phyloP scores from a whole-genome alignment of 2,329 filamentous ascomycete genomes.

The Neocatenulostroma microsporum region DNA sequence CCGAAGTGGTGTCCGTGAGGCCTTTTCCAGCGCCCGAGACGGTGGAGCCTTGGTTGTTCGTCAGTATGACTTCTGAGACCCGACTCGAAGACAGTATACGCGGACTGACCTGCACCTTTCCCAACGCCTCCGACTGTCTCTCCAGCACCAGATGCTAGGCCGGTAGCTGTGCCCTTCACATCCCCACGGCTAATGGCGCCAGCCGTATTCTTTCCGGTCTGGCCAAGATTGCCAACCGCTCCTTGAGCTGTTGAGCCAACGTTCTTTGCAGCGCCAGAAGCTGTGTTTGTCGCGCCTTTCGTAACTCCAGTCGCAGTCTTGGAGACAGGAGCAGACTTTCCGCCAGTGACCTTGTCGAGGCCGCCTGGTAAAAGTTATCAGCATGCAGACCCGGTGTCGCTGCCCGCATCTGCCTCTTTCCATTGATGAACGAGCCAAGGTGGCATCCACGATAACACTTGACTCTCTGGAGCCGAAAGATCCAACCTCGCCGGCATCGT shows the following conservation, averaged over 20 bases:
- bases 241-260: constrained; percentile 29
- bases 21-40: constrained; percentile 20
- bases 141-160: constrained; percentile 16
- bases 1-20: constrained; percentile 17
- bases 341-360: constrained; percentile 29
- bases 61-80: no score
- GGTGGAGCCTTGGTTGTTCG: no score
- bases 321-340: constrained; percentile 19
- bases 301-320: constrained; percentile 29
- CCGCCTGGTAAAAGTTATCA: constrained; percentile 19
- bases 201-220: constrained; percentile 23
- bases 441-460: constrained; percentile 19
- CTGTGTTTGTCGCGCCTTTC: constrained; percentile 30
- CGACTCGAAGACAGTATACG: constrained; percentile 8
- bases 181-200: constrained; percentile 22
- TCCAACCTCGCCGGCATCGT: constrained; percentile 15
- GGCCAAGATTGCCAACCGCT: constrained; percentile 21
- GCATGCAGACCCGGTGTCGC: constrained; percentile 8
- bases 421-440: constrained; percentile 22
- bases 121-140: constrained; percentile 26
- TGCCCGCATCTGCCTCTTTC: constrained; percentile 16
- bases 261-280: constrained; percentile 28
- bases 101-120: constrained; percentile 5
- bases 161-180: constrained; percentile 22
- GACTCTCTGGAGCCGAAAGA: constrained; percentile 11